Conservation (phyloP, 2,329 filamentous ascomycete genomes). For the Clonostachys rosea region DNA sequence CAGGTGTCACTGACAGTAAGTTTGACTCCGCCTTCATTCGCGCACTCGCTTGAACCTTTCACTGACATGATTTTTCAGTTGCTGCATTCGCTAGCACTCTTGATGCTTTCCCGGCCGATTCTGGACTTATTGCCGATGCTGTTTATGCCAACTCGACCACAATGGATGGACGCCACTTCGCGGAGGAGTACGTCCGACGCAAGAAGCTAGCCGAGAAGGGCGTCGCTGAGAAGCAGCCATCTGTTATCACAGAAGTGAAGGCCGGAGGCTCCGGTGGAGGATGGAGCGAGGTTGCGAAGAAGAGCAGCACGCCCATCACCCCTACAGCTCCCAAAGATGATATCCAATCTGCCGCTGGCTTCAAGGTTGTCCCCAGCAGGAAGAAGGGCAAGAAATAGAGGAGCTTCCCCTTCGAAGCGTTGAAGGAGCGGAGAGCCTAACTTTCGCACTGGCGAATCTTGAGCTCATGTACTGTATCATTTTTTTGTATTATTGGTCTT, state of each 20-base stretch:
- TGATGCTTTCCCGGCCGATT: slow-evolving; percentile 69
- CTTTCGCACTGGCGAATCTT: neutral
- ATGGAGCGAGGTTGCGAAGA: slow-evolving; percentile 98
- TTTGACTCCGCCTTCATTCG: slow-evolving; percentile 6
- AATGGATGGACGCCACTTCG: slow-evolving; percentile 89
- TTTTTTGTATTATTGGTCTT: too few species aligned
- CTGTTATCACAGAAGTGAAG: slow-evolving; percentile 41
- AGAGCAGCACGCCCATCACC: slow-evolving; percentile 47
- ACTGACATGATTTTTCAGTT: slow-evolving; percentile 38
- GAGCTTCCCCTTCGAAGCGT: neutral
- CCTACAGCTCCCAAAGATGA: slow-evolving; percentile 31
- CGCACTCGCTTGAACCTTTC: neutral
- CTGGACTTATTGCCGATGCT: slow-evolving; percentile 80
- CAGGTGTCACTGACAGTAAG: slow-evolving; percentile 45
- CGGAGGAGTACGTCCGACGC: slow-evolving; percentile 88
- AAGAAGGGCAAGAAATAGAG: slow-evolving; percentile 82
- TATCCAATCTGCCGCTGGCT: slow-evolving; percentile 50
- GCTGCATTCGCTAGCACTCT: slow-evolving; percentile 78
- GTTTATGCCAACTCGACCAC: slow-evolving; percentile 84
- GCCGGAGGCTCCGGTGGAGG: slow-evolving; percentile 52
- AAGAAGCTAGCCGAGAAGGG: slow-evolving; percentile 93
- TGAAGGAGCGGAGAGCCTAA: slow-evolving; percentile 6
- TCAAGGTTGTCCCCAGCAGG: slow-evolving; percentile 87
- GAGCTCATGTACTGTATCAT: too few species aligned
- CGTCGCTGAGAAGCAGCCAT: slow-evolving; percentile 69